Conservation (phyloP, 2,329 filamentous ascomycete species). For the Alternaria sp. region DNA sequence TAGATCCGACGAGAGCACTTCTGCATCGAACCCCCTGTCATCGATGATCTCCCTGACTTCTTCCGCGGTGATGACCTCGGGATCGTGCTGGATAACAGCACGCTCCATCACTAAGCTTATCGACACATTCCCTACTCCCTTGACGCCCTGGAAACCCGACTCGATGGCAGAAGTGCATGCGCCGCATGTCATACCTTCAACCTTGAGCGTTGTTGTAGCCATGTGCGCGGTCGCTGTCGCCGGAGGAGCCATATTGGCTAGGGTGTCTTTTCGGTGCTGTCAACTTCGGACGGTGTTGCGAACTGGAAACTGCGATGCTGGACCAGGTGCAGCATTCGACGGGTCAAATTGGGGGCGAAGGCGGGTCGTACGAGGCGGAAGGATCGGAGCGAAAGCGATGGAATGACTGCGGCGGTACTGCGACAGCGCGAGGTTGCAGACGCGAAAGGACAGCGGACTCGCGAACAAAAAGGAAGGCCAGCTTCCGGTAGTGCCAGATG, state of each 20-base stretch:
- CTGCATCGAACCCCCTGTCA: constrained; percentile 89
- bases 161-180: constrained; percentile 97
- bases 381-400: constrained; percentile 13
- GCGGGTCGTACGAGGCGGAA: constrained; percentile 25
- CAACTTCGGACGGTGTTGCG: neutral
- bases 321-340: constrained; percentile 6
- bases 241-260: constrained; percentile 37
- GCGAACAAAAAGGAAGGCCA: constrained; percentile 37
- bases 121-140: constrained; percentile 85
- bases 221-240: constrained; percentile 62
- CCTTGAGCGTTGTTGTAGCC: constrained; percentile 89
- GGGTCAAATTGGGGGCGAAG: constrained; percentile 27
- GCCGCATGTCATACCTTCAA: constrained; percentile 89
- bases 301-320: constrained; percentile 6
- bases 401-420: constrained; percentile 17
- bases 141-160: constrained; percentile 82
- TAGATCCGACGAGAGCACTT: constrained; percentile 83
- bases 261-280: constrained; percentile 11
- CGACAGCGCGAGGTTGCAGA: constrained; percentile 20
- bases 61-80: constrained; percentile 75
- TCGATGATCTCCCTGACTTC: constrained; percentile 86
- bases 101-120: constrained; percentile 95
- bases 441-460: constrained; percentile 10
- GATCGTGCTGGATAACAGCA: constrained; percentile 92
- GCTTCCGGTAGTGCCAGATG: constrained; percentile 42